Evolutionary conservation across 2,329 filamentous ascomycete species (phyloP).

Genomic region (Fusarium phyllophilum): DNA sequence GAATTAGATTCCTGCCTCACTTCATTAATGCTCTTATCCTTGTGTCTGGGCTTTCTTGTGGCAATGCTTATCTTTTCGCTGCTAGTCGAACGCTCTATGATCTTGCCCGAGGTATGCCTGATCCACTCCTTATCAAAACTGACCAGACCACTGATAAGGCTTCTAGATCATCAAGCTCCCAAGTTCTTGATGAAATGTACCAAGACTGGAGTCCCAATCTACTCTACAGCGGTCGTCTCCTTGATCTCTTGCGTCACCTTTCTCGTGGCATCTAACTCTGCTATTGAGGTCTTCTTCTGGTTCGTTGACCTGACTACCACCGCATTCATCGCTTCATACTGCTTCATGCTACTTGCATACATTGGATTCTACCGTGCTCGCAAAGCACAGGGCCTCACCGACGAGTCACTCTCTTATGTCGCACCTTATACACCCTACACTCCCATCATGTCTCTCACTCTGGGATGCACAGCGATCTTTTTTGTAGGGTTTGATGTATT

Average conservation of each 20-base stretch:
- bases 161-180: constrained; percentile 54
- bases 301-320: constrained; percentile 65
- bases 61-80: constrained; percentile 59
- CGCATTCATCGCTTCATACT: constrained; percentile 66
- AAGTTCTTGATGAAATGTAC: constrained; percentile 66
- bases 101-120: constrained; percentile 48
- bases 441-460: constrained; percentile 58
- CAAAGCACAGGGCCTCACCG: constrained; percentile 57
- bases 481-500: constrained; percentile 69
- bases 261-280: constrained; percentile 58
- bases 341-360: constrained; percentile 53
- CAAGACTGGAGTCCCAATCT: constrained; percentile 66
- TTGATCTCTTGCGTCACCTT: constrained; percentile 60
- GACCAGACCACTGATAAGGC: not conserved
- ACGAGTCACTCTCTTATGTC: constrained; percentile 59
- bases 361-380: constrained; percentile 59
- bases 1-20: constrained; percentile 62
- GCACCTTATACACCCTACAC: constrained; percentile 59
- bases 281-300: constrained; percentile 60
- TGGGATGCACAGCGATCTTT: constrained; percentile 60
- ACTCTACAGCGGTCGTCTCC: constrained; percentile 59
- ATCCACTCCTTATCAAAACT: not conserved
- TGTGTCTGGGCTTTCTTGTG: constrained; percentile 56
- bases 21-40: constrained; percentile 72
- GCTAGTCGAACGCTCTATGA: constrained; percentile 57